Evolutionary conservation across 768 basidiomycete genomes (phyloP), one percentile per base, ranked within the genome.

Genomic region (Dacryopinax spathularia): DNA sequence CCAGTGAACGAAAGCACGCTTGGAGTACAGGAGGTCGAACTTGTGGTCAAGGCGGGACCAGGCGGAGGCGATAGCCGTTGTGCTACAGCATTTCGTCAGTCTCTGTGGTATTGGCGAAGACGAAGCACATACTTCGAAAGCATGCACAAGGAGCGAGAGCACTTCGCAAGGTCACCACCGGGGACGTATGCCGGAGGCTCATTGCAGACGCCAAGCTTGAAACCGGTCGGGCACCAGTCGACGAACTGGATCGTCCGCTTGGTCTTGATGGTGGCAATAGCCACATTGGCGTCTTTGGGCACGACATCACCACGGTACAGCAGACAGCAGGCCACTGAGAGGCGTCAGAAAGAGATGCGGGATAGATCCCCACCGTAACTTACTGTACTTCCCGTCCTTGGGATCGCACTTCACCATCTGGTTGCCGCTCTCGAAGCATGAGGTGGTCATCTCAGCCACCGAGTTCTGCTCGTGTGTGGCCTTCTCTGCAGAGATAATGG

Each of bases 321-420:
- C 66, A 94, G 76, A 72, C 87, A 88, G 74, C 91, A 93, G 44
- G 92, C 93, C 89, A 91, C 87, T 89, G 63, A 44, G 56, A 5
- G 18, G 66, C 65, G 64, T 69, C 66, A 71, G 70, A 60, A 41
- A 65, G 12, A 12, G 48, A 61, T 12, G 27, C n/a, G 29, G 33
- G 31, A 33, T n/a, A 2, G 1, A 33, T 16, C 41, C n/a, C 12
- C 60, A 61, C 59, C 2, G 33, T 33, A 15, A 80, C 87, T 61
- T 69, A 89, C 93, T 98, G 79, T 97, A 97, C 85, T 98, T 98
- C 74, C 95, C 95, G 72, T 96, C 91, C 72, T 87, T 87, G 68
- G 95, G 94, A 72, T 97, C 95, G 72, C 95, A 97, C 78, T 87
- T 85, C 69, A 85, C 93, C 93, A 98, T 92, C 77, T 97, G 95